Conservation (phyloP, 2,329 filamentous ascomycete genomes). For the Phialophora tarda region DNA sequence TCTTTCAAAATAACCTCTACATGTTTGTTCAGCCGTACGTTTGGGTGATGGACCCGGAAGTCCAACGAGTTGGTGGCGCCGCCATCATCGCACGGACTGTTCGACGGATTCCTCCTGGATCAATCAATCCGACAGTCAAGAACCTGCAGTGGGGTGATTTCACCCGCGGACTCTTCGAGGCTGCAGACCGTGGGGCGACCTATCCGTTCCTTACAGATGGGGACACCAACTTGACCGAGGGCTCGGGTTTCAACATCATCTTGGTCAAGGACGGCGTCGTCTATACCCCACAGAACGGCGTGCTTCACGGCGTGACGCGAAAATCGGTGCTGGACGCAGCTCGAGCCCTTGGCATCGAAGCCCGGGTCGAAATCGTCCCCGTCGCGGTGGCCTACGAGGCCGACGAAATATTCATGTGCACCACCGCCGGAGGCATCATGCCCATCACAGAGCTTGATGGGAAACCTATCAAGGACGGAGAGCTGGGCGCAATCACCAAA, state of each 20-base stretch:
- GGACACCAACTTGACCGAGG: conserved; percentile 56
- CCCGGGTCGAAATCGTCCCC: conserved; percentile 49
- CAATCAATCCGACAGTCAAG: conserved; percentile 60
- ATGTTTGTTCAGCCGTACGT: conserved; percentile 57
- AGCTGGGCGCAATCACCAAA: conserved; percentile 51
- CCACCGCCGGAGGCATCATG: conserved; percentile 61
- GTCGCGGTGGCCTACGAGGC: conserved; percentile 45
- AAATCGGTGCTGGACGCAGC: conserved; percentile 44
- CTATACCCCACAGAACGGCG: conserved; percentile 57
- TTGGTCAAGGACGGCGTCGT: conserved; percentile 54
- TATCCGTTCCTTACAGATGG: conserved; percentile 59
- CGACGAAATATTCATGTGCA: conserved; percentile 61
- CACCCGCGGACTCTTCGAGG: conserved; percentile 54
- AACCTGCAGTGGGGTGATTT: conserved; percentile 61
- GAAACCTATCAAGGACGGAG: conserved; percentile 48
- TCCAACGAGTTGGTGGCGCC: conserved; percentile 50
- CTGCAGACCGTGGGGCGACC: conserved; percentile 52
- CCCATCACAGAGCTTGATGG: conserved; percentile 57
- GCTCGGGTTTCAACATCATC: conserved; percentile 57
- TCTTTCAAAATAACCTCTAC: conserved; percentile 51
- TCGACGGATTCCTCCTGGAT: conserved; percentile 52
- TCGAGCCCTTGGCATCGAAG: conserved; percentile 43
- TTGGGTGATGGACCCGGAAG: conserved; percentile 57
- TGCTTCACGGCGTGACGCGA: conserved; percentile 51
- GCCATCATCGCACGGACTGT: conserved; percentile 57